These are phyloP conservation scores for Moesziomyces sp. DNA, from an alignment of 1,284 basidiomycete species.

Conservation along the genomic window DNA sequence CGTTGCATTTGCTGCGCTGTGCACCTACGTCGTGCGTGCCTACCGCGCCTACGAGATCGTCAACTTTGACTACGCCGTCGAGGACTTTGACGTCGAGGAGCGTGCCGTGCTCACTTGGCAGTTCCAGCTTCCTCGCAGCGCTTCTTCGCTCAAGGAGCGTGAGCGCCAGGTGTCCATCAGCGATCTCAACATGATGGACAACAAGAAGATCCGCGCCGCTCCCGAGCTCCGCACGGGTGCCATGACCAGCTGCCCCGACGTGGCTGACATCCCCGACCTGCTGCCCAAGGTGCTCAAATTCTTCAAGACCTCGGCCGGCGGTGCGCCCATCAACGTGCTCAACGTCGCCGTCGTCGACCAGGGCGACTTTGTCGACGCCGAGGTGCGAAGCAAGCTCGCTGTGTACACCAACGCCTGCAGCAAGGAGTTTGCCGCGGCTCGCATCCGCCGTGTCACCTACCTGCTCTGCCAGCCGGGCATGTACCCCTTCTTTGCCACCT, in stretches of 20 bases:
- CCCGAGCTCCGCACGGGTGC: conserved; percentile 62
- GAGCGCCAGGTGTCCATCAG: conserved; percentile 65
- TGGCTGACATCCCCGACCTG: conserved; percentile 55
- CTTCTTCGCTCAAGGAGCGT: conserved; percentile 50
- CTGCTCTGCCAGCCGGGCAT: conserved; percentile 89
- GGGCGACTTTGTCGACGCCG: conserved; percentile 80
- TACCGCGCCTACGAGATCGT: conserved; percentile 94
- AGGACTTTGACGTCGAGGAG: conserved; percentile 75
- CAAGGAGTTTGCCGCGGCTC: conserved; percentile 76
- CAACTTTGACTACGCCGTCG: conserved; percentile 86
- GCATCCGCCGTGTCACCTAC: conserved; percentile 90
- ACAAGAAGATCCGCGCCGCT: conserved; percentile 39
- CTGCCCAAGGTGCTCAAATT: conserved; percentile 58
- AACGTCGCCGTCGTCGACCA: conserved; percentile 76
- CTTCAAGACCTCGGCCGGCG: conserved; percentile 42
- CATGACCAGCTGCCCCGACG: conserved; percentile 63
- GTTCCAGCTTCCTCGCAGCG: conserved; percentile 72
- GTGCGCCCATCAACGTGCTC: conserved; percentile 73
- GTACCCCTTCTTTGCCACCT: conserved; percentile 94
- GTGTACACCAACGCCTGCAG: conserved; percentile 80
- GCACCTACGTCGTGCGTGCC: conserved; percentile 94
- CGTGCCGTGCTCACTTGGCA: conserved; percentile 66
- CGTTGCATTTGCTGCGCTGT: conserved; percentile 88
- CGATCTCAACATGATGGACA: conserved; percentile 60
- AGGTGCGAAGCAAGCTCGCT: conserved; percentile 81